phyloP scores from a whole-genome alignment of 2,329 filamentous ascomycete genomes.

The Fusarium xyrophilum region DNA sequence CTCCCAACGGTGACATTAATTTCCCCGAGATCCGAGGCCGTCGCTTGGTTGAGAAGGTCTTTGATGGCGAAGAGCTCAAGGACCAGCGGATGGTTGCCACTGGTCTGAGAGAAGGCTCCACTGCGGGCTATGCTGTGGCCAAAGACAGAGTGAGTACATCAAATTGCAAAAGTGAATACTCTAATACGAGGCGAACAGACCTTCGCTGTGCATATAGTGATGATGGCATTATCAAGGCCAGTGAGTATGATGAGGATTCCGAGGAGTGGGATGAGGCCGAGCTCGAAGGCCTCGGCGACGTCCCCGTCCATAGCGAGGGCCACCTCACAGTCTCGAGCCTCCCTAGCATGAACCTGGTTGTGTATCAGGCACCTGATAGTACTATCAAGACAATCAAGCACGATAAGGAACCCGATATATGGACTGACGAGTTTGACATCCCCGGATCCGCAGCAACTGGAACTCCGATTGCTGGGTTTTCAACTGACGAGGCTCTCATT shows the following conservation, averaged over 20 bases:
- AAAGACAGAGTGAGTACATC: background rate
- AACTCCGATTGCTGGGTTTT: background rate
- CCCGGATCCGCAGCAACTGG: background rate
- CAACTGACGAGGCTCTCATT: background rate
- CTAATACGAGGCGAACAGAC: background rate
- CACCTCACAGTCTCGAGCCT: background rate
- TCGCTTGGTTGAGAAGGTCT: background rate
- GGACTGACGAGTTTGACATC: background rate
- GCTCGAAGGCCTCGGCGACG: background rate
- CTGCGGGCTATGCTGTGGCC: background rate
- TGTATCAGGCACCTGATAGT: background rate
- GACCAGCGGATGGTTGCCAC: background rate
- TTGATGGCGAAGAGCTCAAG: background rate
- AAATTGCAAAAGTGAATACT: accelerated
- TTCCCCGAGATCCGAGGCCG: accelerated
- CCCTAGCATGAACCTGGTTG: background rate
- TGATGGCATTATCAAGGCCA: background rate
- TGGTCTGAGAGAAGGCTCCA: background rate
- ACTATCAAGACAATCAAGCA: background rate
- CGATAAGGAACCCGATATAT: accelerated
- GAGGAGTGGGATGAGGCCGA: background rate
- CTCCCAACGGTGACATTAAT: background rate
- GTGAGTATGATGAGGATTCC: background rate
- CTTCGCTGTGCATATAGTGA: background rate
- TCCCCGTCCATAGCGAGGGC: background rate